phyloP scores from a whole-genome alignment of 441 rosid genomes.

The Populus hybrid region DNA sequence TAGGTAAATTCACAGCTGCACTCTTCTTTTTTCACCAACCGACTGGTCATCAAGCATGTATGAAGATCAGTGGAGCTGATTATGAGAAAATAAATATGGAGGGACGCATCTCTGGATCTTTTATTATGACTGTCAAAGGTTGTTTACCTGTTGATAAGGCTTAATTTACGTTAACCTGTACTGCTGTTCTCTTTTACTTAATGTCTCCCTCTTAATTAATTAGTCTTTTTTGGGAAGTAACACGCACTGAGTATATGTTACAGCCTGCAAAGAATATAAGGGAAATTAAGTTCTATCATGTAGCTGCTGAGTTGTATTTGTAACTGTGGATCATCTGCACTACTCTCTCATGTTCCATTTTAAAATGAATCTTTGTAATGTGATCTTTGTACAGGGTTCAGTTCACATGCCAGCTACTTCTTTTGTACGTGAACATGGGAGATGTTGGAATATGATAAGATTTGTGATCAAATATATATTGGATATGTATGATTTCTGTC shows the following conservation, averaged over 20 bases:
- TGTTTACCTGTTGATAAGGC: slow-evolving; percentile 14
- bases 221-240: neutral
- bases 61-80: neutral
- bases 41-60: neutral
- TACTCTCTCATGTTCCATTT: neutral
- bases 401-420: too few relatives aligned
- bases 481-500: neutral
- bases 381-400: neutral
- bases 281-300: neutral
- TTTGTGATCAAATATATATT: neutral
- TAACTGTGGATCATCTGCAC: neutral
- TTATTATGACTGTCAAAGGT: neutral
- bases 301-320: neutral
- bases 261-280: neutral
- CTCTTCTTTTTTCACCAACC: slow-evolving; percentile 11
- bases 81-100: slow-evolving; percentile 1
- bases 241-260: too few relatives aligned
- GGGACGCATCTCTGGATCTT: neutral
- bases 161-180: neutral
- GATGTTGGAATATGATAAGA: neutral
- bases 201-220: neutral
- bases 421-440: neutral
- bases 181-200: neutral
- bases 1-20: neutral
- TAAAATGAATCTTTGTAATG: neutral